Evolutionary conservation across 441 rosid genomes (phyloP).

Genomic region (Raphanus hybrid): DNA sequence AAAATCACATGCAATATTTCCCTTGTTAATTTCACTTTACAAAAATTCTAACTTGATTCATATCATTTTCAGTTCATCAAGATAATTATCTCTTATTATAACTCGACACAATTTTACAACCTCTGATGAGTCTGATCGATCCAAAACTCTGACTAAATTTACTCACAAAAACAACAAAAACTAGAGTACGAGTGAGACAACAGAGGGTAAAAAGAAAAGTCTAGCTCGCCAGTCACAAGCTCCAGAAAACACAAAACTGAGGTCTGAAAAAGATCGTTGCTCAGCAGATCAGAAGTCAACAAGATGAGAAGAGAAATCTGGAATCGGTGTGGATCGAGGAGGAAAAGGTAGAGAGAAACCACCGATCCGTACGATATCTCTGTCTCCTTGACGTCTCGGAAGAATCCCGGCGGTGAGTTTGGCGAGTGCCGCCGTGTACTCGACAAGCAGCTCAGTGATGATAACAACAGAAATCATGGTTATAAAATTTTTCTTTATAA

Average conservation of each 20-base stretch:
- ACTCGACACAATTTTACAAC: slow-evolving; percentile 4
- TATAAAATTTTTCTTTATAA: slow-evolving; percentile 1
- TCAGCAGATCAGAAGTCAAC: slow-evolving; percentile 33
- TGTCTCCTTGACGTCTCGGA: slow-evolving; percentile 36
- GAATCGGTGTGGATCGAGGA: slow-evolving; percentile 22
- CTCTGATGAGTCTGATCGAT: not conserved
- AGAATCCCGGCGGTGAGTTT: slow-evolving; percentile 46
- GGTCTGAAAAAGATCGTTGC: not conserved
- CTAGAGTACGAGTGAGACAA: too few species aligned
- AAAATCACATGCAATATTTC: not conserved
- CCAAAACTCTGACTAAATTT: not conserved
- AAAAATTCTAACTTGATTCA: not conserved
- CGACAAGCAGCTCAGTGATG: slow-evolving; percentile 54
- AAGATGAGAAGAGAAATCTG: slow-evolving; percentile 42
- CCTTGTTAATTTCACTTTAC: not conserved
- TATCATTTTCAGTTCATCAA: not conserved
- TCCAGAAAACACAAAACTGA: not conserved
- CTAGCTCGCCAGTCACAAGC: slow-evolving; percentile 5
- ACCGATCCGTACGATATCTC: slow-evolving; percentile 8
- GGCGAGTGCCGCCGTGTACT: slow-evolving; percentile 52
- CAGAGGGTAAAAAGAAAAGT: not conserved
- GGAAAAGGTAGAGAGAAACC: slow-evolving; percentile 33
- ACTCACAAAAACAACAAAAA: not conserved
- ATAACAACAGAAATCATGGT: slow-evolving; percentile 51
- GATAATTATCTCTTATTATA: slow-evolving; percentile 6